Percentiles rank a stretch among this genome's conserved stretches.
phyloP scores from a whole-genome alignment of 805 yeast genomes.

The Nakazawaea populi region DNA sequence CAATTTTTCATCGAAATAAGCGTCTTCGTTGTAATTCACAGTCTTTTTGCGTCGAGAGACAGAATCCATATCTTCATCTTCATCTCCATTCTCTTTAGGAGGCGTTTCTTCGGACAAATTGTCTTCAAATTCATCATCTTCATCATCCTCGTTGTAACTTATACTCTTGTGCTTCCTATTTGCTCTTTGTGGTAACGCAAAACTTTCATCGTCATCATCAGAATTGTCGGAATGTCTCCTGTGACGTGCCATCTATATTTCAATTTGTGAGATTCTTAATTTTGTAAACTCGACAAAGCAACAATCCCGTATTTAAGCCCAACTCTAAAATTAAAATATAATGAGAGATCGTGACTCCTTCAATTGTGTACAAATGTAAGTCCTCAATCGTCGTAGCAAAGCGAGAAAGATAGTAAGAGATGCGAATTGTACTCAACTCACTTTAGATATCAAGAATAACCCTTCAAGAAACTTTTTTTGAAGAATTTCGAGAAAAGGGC shows the following conservation, averaged over 20 bases:
- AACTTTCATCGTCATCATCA: slow-evolving; percentile 9
- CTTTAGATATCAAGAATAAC: neutral
- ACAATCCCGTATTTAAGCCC: no score
- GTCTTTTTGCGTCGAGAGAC: slow-evolving; percentile 18
- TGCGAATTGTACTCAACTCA: neutral
- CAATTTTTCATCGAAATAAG: slow-evolving; percentile 16
- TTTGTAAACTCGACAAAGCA: no score
- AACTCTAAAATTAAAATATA: no score
- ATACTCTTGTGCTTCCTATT: neutral
- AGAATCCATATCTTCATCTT: slow-evolving; percentile 4
- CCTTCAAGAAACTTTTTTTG: neutral
- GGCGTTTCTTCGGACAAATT: slow-evolving; percentile 12
- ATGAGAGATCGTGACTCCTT: no score
- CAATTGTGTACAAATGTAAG: neutral
- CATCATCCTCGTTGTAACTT: slow-evolving; percentile 9
- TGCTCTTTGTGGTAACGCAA: slow-evolving; percentile 1
- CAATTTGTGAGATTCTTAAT: no score
- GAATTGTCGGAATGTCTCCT: slow-evolving; percentile 2
- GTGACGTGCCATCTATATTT: neutral
- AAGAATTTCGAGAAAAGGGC: neutral
- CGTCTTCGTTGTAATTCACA: slow-evolving; percentile 29
- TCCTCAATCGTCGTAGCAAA: neutral
- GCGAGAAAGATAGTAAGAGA: neutral
- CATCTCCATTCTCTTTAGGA: slow-evolving; percentile 4
- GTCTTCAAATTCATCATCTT: slow-evolving; percentile 17